These are phyloP conservation scores for Aspergillus sp. DNA, from an alignment of 2,329 filamentous ascomycete genomes.

Conservation along the genomic window DNA sequence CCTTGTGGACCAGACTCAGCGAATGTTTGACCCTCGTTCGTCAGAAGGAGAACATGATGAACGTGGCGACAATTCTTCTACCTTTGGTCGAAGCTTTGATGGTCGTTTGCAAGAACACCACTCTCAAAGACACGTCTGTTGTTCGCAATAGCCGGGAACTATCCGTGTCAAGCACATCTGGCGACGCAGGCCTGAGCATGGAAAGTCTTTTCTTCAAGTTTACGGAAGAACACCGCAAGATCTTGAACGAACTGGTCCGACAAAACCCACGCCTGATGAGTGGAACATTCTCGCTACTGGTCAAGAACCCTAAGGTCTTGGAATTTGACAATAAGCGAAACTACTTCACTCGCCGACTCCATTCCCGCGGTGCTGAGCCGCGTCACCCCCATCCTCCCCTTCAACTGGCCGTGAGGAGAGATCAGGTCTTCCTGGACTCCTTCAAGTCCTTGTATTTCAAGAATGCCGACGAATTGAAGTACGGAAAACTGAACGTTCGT, in stretches of 20 bases:
- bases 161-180: conserved; percentile 73
- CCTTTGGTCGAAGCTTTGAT: conserved; percentile 95
- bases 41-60: conserved; percentile 92
- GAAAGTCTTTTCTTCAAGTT: conserved; percentile 95
- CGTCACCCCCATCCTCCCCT: conserved; percentile 76
- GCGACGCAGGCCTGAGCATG: conserved; percentile 72
- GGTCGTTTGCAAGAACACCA: conserved; percentile 99
- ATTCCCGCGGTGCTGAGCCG: conserved; percentile 71
- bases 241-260: conserved; percentile 95
- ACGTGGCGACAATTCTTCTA: conserved; percentile 92
- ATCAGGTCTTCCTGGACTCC: conserved; percentile 96
- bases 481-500: conserved; percentile 95
- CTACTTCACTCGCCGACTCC: conserved; percentile 94
- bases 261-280: conserved; percentile 99
- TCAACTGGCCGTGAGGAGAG: conserved; percentile 86
- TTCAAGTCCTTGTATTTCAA: conserved; percentile 99
- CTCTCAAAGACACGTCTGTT: conserved; percentile 69
- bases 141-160: conserved; percentile 66
- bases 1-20: conserved; percentile 90
- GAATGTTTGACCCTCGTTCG: conserved; percentile 86
- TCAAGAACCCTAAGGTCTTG: conserved; percentile 97
- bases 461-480: conserved; percentile 95
- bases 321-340: conserved; percentile 99
- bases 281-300: conserved; percentile 90
- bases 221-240: conserved; percentile 95